Percentiles rank a stretch among this genome's conserved stretches.
Conservation (phyloP, 352 stramenopile species). For the Globisporangium uncinulatum region DNA sequence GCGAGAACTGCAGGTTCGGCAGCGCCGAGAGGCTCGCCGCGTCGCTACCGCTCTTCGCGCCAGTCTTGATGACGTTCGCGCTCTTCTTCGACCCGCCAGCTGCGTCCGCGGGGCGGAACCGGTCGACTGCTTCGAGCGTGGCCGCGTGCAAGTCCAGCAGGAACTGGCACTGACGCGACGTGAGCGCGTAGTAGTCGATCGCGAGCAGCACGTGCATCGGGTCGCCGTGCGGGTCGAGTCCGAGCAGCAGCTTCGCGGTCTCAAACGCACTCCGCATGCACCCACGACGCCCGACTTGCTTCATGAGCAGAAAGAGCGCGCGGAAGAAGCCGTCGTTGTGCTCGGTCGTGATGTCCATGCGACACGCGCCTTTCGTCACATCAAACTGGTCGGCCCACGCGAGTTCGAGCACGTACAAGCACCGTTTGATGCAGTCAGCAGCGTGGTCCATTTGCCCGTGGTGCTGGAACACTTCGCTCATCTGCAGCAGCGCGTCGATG, state of each 20-base stretch:
- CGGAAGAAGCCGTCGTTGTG: constrained; percentile 77
- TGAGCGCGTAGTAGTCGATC: constrained; percentile 82
- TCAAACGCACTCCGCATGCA: constrained; percentile 86
- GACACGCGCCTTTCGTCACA: constrained; percentile 70
- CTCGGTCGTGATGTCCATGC: constrained; percentile 76
- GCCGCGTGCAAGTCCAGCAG: constrained; percentile 55
- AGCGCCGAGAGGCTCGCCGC: constrained; percentile 31
- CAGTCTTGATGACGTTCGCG: constrained; percentile 10
- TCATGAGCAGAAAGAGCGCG: constrained; percentile 76
- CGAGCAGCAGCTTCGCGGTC: constrained; percentile 64
- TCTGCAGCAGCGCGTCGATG: constrained; percentile 78
- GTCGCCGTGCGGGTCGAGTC: constrained; percentile 72
- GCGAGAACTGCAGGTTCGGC: constrained; percentile 71
- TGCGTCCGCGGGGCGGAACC: constrained; percentile 16
- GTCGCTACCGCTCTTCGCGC: constrained; percentile 14
- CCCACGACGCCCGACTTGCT: constrained; percentile 74
- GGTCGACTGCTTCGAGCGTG: constrained; percentile 57
- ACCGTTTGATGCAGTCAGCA: constrained; percentile 79
- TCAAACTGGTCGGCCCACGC: constrained; percentile 83
- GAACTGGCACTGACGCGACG: constrained; percentile 76
- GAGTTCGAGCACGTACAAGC: constrained; percentile 79
- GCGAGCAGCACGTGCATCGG: constrained; percentile 76
- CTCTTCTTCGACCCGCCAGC: constrained; percentile 9
- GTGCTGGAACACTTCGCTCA: constrained; percentile 86
- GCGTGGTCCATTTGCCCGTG: constrained; percentile 86